phyloP scores from a whole-genome alignment of 169 alveolate species.

The Perkinsus chesapeaki region DNA sequence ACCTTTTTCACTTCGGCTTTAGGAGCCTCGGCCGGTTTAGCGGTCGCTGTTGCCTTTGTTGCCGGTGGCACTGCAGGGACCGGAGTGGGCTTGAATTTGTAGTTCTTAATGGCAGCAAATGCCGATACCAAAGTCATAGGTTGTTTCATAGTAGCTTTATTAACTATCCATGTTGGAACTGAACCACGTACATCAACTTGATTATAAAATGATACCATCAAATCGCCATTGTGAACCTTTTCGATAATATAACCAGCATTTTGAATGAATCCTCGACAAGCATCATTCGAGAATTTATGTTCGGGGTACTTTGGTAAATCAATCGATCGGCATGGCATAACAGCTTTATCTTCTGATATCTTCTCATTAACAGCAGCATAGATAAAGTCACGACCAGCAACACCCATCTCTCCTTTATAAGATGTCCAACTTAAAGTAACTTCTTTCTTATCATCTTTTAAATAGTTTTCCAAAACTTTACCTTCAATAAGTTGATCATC shows the following conservation, averaged over 20 bases:
- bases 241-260: background rate
- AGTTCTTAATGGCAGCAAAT: background rate
- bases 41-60: no score
- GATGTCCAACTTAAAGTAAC: background rate
- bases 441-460: background rate
- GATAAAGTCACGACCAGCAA: background rate
- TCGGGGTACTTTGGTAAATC: background rate
- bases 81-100: background rate
- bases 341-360: background rate
- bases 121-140: background rate
- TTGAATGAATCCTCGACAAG: background rate
- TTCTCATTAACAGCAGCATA: background rate
- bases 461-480: background rate
- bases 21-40: background rate
- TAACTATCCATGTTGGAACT: background rate
- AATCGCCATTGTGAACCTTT: background rate
- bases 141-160: background rate
- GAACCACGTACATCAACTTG: background rate
- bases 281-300: background rate
- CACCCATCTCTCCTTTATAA: background rate
- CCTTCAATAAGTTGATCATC: background rate
- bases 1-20: no score
- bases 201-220: background rate
- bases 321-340: background rate
- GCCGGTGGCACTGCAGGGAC: background rate